A percentile compares a stretch with the other conserved stretches of the same genome.
Conservation (phyloP, 192 early-diverging fungal species). For the Coemansia aciculifera region DNA sequence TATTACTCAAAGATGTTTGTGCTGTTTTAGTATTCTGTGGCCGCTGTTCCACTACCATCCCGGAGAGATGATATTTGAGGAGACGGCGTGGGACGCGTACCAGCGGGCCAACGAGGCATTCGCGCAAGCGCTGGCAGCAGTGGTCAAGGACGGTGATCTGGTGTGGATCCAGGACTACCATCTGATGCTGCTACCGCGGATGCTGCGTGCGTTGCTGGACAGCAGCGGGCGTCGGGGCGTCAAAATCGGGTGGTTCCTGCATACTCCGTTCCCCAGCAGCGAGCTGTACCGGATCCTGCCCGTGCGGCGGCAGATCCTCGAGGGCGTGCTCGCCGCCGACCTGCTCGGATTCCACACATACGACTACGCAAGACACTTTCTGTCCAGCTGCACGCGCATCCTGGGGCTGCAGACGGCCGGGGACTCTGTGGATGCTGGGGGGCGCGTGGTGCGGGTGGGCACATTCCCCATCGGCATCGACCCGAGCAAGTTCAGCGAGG, state of each 20-base stretch:
- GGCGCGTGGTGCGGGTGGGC: constrained; percentile 85
- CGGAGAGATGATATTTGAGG: constrained; percentile 96
- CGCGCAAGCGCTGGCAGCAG: constrained; percentile 85
- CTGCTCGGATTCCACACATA: constrained; percentile 99
- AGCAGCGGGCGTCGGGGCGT: constrained; percentile 65
- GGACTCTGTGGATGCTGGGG: constrained; percentile 80
- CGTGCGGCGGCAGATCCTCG: constrained; percentile 89
- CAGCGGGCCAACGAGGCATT: constrained; percentile 89
- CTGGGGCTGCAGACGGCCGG: constrained; percentile 91
- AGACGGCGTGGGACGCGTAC: constrained; percentile 94
- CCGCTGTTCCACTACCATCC: constrained; percentile 99
- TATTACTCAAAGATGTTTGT: background rate
- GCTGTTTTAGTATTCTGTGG: constrained; percentile 82
- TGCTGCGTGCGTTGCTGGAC: constrained; percentile 70
- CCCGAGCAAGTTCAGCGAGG: constrained; percentile 89
- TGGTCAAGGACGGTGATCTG: constrained; percentile 84
- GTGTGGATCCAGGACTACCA: constrained; percentile 98
- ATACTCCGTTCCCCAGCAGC: constrained; percentile 95
- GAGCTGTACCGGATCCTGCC: constrained; percentile 98
- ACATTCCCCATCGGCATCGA: constrained; percentile 99
- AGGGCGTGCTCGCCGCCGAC: constrained; percentile 90
- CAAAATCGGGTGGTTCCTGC: constrained; percentile 98
- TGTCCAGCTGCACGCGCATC: constrained; percentile 95
- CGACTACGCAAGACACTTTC: constrained; percentile 98
- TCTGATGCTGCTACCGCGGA: constrained; percentile 90